A percentile compares a stretch with the other conserved stretches of the same genome.
Conservation (phyloP, 306 rosid species). For the Glycine tomentella region DNA sequence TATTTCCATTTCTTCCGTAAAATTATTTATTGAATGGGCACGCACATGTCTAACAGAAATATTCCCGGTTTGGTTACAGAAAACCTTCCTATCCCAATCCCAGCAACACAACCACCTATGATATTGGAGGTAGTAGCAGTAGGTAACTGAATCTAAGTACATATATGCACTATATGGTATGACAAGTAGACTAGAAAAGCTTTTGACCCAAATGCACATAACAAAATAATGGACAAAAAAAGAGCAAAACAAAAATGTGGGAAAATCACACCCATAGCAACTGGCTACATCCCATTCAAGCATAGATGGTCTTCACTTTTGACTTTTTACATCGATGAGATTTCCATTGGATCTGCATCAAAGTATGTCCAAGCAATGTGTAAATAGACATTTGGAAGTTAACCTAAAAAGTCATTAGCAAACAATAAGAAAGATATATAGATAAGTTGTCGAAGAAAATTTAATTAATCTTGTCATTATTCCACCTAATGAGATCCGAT, state of each 20-base stretch:
- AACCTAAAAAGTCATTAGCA: slow-evolving; percentile 26
- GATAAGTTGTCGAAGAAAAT: not conserved
- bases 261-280: slow-evolving; percentile 53
- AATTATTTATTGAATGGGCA: slow-evolving; percentile 48
- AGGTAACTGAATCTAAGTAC: slow-evolving; percentile 53
- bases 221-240: slow-evolving; percentile 34
- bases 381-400: slow-evolving; percentile 9
- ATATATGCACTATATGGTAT: slow-evolving; percentile 63
- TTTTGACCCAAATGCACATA: slow-evolving; percentile 50
- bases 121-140: slow-evolving; percentile 38
- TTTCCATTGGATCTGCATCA: slow-evolving; percentile 58
- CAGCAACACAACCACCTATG: slow-evolving; percentile 55
- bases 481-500: slow-evolving; percentile 16
- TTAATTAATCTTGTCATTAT: not conserved
- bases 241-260: slow-evolving; percentile 47
- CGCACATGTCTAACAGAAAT: slow-evolving; percentile 46
- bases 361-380: slow-evolving; percentile 12
- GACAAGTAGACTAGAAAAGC: slow-evolving; percentile 44
- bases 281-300: slow-evolving; percentile 48
- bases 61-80: slow-evolving; percentile 46
- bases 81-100: slow-evolving; percentile 40
- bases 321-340: slow-evolving; percentile 55
- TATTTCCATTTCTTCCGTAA: slow-evolving; percentile 38
- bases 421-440: not conserved
- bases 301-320: slow-evolving; percentile 52